phyloP scores from a whole-genome alignment of 2,329 filamentous ascomycete genomes.

The Fusarium fracticaudum region DNA sequence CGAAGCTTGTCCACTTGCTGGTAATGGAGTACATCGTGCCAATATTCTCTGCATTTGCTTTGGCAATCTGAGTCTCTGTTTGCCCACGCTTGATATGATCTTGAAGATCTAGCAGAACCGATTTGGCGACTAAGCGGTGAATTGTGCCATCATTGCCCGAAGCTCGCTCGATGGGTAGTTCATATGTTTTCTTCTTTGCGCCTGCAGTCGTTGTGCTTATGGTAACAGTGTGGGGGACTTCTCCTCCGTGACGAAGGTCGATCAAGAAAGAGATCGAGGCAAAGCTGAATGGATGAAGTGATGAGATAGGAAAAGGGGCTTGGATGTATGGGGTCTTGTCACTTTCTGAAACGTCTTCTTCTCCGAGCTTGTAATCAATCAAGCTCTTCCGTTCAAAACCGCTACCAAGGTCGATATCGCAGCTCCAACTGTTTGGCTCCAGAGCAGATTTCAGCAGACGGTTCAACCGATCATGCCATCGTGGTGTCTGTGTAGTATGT shows the following conservation, averaged over 20 bases:
- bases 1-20: neutral
- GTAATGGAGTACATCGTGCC: neutral
- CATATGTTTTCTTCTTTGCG: rapidly evolving
- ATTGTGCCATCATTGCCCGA: rapidly evolving
- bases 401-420: rapidly evolving
- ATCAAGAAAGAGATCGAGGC: neutral
- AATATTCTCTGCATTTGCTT: neutral
- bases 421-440: neutral
- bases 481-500: neutral
- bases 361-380: rapidly evolving
- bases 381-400: rapidly evolving
- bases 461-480: neutral
- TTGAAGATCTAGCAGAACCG: rapidly evolving
- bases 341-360: neutral
- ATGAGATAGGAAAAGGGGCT: neutral
- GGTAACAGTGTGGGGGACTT: rapidly evolving
- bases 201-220: rapidly evolving
- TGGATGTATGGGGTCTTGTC: neutral
- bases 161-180: rapidly evolving
- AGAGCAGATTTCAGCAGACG: rapidly evolving
- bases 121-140: rapidly evolving
- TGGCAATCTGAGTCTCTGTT: rapidly evolving
- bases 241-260: rapidly evolving
- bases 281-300: neutral
- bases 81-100: rapidly evolving